Evolutionary conservation across 1,139 yeast species (phyloP), one percentile per base, ranked within the genome.

Genomic region (Taphrina sp.): DNA sequence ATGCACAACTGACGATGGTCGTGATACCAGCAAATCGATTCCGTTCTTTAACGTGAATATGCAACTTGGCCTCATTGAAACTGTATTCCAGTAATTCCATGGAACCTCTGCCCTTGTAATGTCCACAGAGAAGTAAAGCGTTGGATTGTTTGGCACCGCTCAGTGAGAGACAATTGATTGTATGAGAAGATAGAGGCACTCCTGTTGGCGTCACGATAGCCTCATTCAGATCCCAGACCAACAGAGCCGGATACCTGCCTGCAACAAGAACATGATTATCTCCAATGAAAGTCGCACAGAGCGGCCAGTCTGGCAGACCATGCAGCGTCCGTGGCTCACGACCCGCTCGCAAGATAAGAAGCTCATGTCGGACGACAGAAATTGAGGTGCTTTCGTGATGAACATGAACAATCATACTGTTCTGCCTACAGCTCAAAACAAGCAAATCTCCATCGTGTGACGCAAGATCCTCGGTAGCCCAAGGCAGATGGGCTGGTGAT

Each of bases 1-100:
- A 43, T 33, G 47, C 37, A 31, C 47, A 43, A 23, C 47, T 43
- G 38, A 43, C 47, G 2, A 43, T 43, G 20, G 47, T 33, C 20
- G 47, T 43, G 26, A 43, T 38, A 7, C 47, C 47, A 14, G 47
- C 47, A 31, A 43, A 43, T 23, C 22, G 16, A 22, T 43, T 43
- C 47, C 26, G 47, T 5, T 31, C 37, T 3, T n/a, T 5, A 8
- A 43, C 19, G 7, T 29, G 1, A 29, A 43, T 14, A 17, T 5
- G 5, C 17, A 43, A 17, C 12, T 33, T 16, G 7, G 47, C 8
- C 19, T 3, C 38, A 29, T 29, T 29, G 31, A 31, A 4, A 2
- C n/a, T 19, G 29, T 43, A 43, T 4, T 22, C 4, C n/a, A 43
- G 38, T 20, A 19, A 7, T 14, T 43, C 47, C 38, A 43, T 43